Base-by-base conservation (phyloP, 768 basidiomycete species). In the Mycena galopus region DNA sequence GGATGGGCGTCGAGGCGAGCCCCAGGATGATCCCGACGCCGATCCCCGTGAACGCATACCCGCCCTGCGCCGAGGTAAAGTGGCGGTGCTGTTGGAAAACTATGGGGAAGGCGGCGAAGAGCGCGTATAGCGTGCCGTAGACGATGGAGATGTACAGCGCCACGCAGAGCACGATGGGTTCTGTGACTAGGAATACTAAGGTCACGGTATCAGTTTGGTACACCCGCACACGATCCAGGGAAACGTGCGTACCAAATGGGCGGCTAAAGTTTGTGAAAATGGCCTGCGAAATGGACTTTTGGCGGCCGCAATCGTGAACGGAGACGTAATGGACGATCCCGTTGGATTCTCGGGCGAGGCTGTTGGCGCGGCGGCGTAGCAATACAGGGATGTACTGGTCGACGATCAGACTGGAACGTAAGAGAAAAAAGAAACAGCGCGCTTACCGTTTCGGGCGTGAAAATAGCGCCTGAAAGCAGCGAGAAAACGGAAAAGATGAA, bases 11-110 rank as follows among this genome's bases (percentile, higher is more conserved):
- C 8, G 88, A 82, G 8, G 79, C 79, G 21, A 87, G 86, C 2
- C 90, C 92, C 4, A 88, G 29, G 29, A 86, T 74, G 56, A 90
- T 87, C 0, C 91, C 91, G 10, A 90, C 73, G 0, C 91, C 91
- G 50, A 93, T 86, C 4, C 91, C 91, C 56, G 91, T 83, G 79
- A 92, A 93, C 0, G 91, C 88, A 16, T 92, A 85, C 8, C 91
- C 90, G 27, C 86, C 85, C 75, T 89, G 79, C 1, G 89, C 89
- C 11, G 88, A 82, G 19, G 86, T 84, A 77, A 90, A 90, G 37
- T 84, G 82, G 19, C 86, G 84, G 75, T 87, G 87, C 16, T 86
- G 80, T 75, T 89, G 86, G 80, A 90, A 90, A 14, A 90, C 86
- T 70, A 90, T 88, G 12, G 89, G 89, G 78, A 87, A 90, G 9